Evolutionary conservation across 345 rosid species (phyloP), one percentile per base, ranked within the genome.

Genomic region (Geranium rotundifolium): DNA sequence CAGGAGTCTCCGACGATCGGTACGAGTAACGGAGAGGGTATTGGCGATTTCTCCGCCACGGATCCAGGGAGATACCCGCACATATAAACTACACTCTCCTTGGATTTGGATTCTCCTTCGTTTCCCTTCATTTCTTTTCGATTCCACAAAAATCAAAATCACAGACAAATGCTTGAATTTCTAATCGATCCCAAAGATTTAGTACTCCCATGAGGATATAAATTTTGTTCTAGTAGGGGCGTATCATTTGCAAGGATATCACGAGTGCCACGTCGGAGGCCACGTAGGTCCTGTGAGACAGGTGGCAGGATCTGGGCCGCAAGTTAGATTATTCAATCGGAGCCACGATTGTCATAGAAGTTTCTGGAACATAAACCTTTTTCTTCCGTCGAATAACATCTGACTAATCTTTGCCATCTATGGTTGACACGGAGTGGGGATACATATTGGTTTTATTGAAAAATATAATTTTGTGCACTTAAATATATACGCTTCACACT

Each of bases 31-130:
- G 86, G 91, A 52, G 83, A 69, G 7, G 82, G 71, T 18, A 82
- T 74, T 34, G 92, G 84, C n/a, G 95, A 77, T 64, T 84, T 82
- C 70, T 84, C 88, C 67, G 76, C 73, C 65, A 76, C 69, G 10
- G 77, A 68, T 67, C 91, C 95, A 0, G 97, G 97, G 2, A 90
- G 63, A 69, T 90, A 90, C 3, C 95, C 97, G 69, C 88, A 90
- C 88, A 82, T 80, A 65, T 78, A 90, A 56, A 87, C 82, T 20
- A 63, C 62, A 5, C 54, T 64, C 60, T 50, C 71, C 31, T 65
- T 73, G 20, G 77, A 50, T 54, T 74, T 77, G n/a, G n/a, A n/a
- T n/a, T n/a, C 73, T 71, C 73, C 78, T 61, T 66, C 62, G 14
- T 29, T 15, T 54, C 63, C 59, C 54, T 46, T 63, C 67, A 31